These are phyloP conservation scores for Prinsepia uniflora DNA, from an alignment of 306 rosid species.

Conservation along the genomic window DNA sequence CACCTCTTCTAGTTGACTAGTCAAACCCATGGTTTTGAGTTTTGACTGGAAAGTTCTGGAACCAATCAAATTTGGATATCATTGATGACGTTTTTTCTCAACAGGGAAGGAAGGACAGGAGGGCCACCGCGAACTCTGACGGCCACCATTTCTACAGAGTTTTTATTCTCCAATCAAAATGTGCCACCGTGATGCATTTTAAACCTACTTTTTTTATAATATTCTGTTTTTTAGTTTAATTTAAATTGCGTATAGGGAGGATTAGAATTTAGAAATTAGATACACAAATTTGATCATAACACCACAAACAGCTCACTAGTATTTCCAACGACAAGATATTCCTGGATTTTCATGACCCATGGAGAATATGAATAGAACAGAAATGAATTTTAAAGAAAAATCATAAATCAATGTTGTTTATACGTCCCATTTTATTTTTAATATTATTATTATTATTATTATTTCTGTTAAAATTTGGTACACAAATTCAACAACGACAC, in stretches of 20 bases:
- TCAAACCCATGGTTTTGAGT: constrained; percentile 11
- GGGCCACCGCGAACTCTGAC: constrained; percentile 1
- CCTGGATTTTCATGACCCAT: background rate
- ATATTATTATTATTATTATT: no score
- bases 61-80: background rate
- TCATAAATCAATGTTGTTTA: no score
- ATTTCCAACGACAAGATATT: background rate
- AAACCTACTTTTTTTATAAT: no score
- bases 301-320: background rate
- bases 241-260: no score
- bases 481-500: background rate
- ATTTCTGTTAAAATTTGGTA: background rate
- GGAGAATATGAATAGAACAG: background rate
- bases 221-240: no score
- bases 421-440: no score
- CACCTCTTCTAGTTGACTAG: background rate
- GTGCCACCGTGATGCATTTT: background rate
- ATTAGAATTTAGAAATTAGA: no score
- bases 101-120: background rate
- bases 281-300: background rate
- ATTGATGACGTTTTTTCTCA: background rate
- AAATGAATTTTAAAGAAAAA: no score
- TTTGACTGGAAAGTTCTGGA: constrained; percentile 7
- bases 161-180: background rate
- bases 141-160: background rate